phyloP scores from a whole-genome alignment of 306 rosid genomes.

The Morella rubra region DNA sequence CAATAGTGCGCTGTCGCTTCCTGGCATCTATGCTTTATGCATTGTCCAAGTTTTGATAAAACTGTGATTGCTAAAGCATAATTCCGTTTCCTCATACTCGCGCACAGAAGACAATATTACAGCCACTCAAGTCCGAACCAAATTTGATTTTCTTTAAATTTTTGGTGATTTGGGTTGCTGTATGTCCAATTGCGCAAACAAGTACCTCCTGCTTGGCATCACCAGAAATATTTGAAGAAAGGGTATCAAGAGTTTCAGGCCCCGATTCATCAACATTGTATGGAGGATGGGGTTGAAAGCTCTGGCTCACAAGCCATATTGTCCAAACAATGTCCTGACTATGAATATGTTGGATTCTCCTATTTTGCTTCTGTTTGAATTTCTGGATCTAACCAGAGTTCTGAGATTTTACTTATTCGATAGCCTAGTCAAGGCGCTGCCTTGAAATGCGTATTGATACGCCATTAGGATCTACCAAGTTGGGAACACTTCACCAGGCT shows the following conservation, averaged over 20 bases:
- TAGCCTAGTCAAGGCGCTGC: background rate
- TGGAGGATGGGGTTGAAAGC: background rate
- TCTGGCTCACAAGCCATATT: background rate
- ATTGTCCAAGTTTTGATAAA: background rate
- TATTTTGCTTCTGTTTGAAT: background rate
- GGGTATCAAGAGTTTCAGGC: too few relatives aligned
- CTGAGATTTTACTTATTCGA: background rate
- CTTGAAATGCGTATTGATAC: background rate
- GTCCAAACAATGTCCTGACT: too few relatives aligned
- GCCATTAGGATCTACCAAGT: too few relatives aligned
- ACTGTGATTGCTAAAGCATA: background rate
- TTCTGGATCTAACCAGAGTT: background rate
- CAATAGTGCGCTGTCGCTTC: background rate
- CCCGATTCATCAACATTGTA: background rate
- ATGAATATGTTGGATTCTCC: background rate
- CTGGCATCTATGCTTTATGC: background rate
- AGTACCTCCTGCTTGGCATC: too few relatives aligned
- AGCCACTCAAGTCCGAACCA: too few relatives aligned
- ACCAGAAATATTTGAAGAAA: too few relatives aligned
- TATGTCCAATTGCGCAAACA: too few relatives aligned
- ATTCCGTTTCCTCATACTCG: background rate
- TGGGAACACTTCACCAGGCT: too few relatives aligned
- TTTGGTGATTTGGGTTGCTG: too few relatives aligned
- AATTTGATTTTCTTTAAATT: too few relatives aligned
- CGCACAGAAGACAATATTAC: too few relatives aligned